A percentile compares a stretch with the other conserved stretches of the same genome.
These are phyloP conservation scores for Croton laevigatus DNA, from an alignment of 441 rosid species.

Conservation along the genomic window DNA sequence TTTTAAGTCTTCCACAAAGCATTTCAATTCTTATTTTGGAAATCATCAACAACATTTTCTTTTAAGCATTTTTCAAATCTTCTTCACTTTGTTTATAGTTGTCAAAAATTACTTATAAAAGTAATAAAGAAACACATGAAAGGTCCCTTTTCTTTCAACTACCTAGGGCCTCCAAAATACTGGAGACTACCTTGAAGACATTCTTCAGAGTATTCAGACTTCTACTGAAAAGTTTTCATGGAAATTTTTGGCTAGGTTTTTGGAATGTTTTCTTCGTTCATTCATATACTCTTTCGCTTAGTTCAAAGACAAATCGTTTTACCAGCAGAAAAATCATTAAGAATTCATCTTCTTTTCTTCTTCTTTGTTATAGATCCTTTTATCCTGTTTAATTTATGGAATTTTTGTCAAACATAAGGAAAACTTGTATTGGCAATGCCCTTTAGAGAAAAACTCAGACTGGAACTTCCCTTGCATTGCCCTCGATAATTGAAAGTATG, in stretches of 20 bases:
- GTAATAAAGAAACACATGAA: too few relatives aligned
- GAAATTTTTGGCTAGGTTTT: neutral
- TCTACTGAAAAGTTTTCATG: neutral
- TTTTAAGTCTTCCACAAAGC: too few relatives aligned
- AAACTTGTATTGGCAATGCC: too few relatives aligned
- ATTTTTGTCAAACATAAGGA: too few relatives aligned
- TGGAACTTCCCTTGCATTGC: neutral
- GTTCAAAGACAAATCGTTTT: neutral
- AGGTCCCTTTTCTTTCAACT: neutral
- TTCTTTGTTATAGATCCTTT: neutral
- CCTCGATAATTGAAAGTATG: neutral
- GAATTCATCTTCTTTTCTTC: neutral
- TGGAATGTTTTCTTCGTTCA: neutral
- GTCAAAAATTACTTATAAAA: too few relatives aligned
- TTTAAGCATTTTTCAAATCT: too few relatives aligned
- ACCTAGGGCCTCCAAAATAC: neutral
- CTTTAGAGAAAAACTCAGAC: too few relatives aligned
- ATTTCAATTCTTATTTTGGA: too few relatives aligned
- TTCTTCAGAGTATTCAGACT: neutral
- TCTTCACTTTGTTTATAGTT: too few relatives aligned
- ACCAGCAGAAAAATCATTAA: neutral
- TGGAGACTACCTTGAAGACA: too few relatives aligned
- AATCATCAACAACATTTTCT: too few relatives aligned
- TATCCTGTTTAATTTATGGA: neutral
- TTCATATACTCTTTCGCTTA: neutral